Percentiles rank a stretch among this genome's conserved stretches.
These are phyloP conservation scores for Austroboletus novae-zelandiae DNA, from an alignment of 1,284 basidiomycete species.

Conservation along the genomic window DNA sequence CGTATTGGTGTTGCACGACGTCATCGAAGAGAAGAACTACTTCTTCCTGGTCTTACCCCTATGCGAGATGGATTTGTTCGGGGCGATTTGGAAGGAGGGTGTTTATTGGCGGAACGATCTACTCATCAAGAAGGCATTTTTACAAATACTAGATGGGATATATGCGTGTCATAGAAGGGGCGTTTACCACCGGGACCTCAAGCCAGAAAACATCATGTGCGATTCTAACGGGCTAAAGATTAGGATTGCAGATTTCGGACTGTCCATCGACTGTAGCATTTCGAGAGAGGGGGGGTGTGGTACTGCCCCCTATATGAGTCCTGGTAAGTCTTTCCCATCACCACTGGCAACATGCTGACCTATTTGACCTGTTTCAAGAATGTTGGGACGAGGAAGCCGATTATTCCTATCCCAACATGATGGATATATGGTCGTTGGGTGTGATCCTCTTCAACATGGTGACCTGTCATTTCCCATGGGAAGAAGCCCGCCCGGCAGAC, in stretches of 20 bases:
- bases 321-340: conserved; percentile 44
- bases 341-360: background rate
- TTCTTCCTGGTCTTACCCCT: conserved; percentile 45
- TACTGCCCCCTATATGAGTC: conserved; percentile 78
- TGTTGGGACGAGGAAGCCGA: conserved; percentile 40
- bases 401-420: conserved; percentile 55
- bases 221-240: conserved; percentile 56
- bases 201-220: conserved; percentile 87
- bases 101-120: conserved; percentile 47
- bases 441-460: conserved; percentile 67
- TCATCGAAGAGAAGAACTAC: conserved; percentile 49
- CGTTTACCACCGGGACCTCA: conserved; percentile 85
- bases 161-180: conserved; percentile 65
- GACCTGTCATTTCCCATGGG: conserved; percentile 87
- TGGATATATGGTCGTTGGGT: conserved; percentile 81
- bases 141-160: conserved; percentile 79
- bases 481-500: conserved; percentile 69
- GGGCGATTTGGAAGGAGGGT: conserved; percentile 45
- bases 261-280: conserved; percentile 65
- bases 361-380: conserved; percentile 43
- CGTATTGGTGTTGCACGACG: conserved; percentile 52
- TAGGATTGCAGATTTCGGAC: conserved; percentile 79
- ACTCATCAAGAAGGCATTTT: conserved; percentile 61
- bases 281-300: conserved; percentile 82
- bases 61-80: conserved; percentile 52